Conservation (phyloP, 495 filamentous ascomycete genomes). For the Neurospora discreta region DNA sequence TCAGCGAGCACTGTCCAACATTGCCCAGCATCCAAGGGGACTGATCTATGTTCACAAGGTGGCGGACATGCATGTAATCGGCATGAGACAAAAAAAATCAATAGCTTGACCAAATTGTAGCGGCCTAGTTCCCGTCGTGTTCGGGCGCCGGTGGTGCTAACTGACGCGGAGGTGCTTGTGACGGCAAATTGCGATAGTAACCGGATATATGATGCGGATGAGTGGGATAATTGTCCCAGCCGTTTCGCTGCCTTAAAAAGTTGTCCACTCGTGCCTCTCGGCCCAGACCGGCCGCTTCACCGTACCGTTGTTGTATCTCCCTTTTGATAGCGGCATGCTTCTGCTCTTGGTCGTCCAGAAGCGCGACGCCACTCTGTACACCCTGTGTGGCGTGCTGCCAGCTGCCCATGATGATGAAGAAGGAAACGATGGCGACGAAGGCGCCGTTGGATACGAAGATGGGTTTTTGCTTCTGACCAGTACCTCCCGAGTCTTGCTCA, state of each 20-base stretch:
- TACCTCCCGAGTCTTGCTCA: conserved; percentile 21
- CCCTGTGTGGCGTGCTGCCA: conserved; percentile 59
- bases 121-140: neutral
- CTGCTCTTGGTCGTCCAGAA: conserved; percentile 51
- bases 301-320: conserved; percentile 47
- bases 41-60: neutral
- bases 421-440: conserved; percentile 58
- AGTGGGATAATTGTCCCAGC: conserved; percentile 15
- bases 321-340: conserved; percentile 51
- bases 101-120: neutral
- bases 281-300: conserved; percentile 35
- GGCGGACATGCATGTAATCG: neutral
- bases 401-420: conserved; percentile 53
- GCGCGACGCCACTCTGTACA: conserved; percentile 39
- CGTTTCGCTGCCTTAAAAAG: conserved; percentile 62
- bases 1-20: neutral
- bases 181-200: neutral
- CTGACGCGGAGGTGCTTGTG: neutral
- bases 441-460: conserved; percentile 59
- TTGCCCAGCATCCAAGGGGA: neutral
- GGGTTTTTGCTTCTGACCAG: conserved; percentile 43
- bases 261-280: conserved; percentile 55
- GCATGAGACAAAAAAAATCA: too few relatives aligned
- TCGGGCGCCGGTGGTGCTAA: neutral
- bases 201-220: neutral